These are phyloP conservation scores for Entonaema liquescens DNA, from an alignment of 495 filamentous ascomycete species.

Conservation along the genomic window DNA sequence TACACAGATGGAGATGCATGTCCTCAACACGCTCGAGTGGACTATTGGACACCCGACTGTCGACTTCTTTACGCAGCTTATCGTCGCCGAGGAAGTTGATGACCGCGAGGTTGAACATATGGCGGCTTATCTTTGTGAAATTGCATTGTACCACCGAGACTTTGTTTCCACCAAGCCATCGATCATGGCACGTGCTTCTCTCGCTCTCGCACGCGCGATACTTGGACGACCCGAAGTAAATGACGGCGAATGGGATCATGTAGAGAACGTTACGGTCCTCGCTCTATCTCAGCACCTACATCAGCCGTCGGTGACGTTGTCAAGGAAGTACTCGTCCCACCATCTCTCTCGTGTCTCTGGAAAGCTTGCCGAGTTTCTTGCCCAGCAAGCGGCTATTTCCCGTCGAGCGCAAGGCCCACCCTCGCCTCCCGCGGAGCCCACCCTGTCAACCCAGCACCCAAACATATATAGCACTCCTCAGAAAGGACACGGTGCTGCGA, in stretches of 20 bases:
- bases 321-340: constrained; percentile 85
- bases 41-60: constrained; percentile 94
- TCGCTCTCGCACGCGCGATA: constrained; percentile 88
- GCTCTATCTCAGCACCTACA: constrained; percentile 86
- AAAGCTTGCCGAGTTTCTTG: constrained; percentile 86
- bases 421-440: constrained; percentile 71
- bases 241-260: constrained; percentile 79
- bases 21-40: constrained; percentile 97
- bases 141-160: constrained; percentile 93
- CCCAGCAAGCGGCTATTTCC: constrained; percentile 78
- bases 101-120: constrained; percentile 93
- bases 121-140: constrained; percentile 91
- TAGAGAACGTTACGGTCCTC: constrained; percentile 82
- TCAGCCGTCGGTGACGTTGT: constrained; percentile 83
- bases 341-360: constrained; percentile 83
- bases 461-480: constrained; percentile 81
- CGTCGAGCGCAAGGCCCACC: constrained; percentile 65
- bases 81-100: constrained; percentile 70
- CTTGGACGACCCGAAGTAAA: constrained; percentile 79
- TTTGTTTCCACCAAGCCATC: constrained; percentile 92
- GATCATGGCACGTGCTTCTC: constrained; percentile 84
- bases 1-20: constrained; percentile 99
- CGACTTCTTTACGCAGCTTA: constrained; percentile 87
- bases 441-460: constrained; percentile 60
- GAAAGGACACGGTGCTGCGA: constrained; percentile 72